A percentile compares a stretch with the other conserved stretches of the same genome.
phyloP scores from a whole-genome alignment of 73 alveolate species.

The Effrenium voratum region DNA sequence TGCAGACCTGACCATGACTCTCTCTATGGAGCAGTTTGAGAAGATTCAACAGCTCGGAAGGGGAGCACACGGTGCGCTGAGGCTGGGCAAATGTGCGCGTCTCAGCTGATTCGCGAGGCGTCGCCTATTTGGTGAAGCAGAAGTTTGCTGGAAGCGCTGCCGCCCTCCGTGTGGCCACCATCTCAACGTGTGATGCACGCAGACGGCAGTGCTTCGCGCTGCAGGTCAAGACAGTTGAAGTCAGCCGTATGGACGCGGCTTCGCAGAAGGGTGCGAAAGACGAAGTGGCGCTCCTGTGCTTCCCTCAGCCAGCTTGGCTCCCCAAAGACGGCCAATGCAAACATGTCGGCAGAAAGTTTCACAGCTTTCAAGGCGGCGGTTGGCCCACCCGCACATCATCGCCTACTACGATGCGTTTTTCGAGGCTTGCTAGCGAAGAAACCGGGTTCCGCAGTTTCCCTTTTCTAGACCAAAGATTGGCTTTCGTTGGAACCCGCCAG shows the following conservation, averaged over 20 bases:
- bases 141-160: constrained; percentile 50
- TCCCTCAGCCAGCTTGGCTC: neutral
- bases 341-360: neutral
- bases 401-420: constrained; percentile 78
- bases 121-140: constrained; percentile 70
- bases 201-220: neutral
- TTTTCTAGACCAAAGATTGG: too few relatives aligned
- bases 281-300: constrained; percentile 41
- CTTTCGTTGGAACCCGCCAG: too few relatives aligned
- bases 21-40: constrained; percentile 51
- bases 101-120: neutral
- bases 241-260: constrained; percentile 56
- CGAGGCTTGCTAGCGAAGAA: too few relatives aligned
- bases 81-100: neutral
- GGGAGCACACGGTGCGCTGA: constrained; percentile 37
- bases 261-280: constrained; percentile 78
- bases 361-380: constrained; percentile 22
- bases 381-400: constrained; percentile 79
- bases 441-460: too few relatives aligned
- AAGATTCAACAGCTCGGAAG: constrained; percentile 29
- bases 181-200: neutral
- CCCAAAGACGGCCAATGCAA: neutral
- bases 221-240: constrained; percentile 82
- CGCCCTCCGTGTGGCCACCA: constrained; percentile 28
- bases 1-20: constrained; percentile 12